Percentiles rank a stretch among this genome's conserved stretches.
Evolutionary conservation across 83 land plant species (phyloP).

Genomic region (Thuja plicata): DNA sequence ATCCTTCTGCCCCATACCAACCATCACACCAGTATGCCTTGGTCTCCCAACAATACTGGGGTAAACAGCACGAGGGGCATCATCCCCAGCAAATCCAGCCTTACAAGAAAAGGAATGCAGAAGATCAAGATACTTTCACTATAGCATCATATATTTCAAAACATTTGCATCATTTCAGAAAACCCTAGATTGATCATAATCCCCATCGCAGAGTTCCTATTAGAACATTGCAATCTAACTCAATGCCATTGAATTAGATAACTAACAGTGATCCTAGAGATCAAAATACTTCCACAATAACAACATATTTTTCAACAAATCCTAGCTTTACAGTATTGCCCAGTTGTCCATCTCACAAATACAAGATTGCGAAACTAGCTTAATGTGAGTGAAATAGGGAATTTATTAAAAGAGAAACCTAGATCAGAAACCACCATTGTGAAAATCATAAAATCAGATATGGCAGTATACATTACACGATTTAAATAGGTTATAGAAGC

Average conservation of each 20-base stretch:
- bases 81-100: slow-evolving; percentile 54
- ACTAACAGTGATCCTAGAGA: background rate
- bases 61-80: slow-evolving; percentile 44
- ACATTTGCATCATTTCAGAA: background rate
- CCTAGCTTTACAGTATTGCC: background rate
- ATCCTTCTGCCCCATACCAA: slow-evolving; percentile 48
- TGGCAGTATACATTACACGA: background rate
- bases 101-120: background rate
- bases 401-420: background rate
- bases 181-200: background rate
- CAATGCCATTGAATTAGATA: background rate
- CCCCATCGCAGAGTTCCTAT: background rate
- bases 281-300: background rate
- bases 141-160: background rate
- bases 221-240: background rate
- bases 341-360: background rate
- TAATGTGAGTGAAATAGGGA: background rate
- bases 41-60: slow-evolving; percentile 43
- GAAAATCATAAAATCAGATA: background rate
- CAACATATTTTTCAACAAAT: background rate
- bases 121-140: background rate
- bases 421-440: background rate
- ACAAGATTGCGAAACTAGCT: background rate
- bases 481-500: background rate
- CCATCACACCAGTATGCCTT: slow-evolving; percentile 46